Evolutionary conservation across 75 land plant species (phyloP).

Genomic region (Azolla pinnata): DNA sequence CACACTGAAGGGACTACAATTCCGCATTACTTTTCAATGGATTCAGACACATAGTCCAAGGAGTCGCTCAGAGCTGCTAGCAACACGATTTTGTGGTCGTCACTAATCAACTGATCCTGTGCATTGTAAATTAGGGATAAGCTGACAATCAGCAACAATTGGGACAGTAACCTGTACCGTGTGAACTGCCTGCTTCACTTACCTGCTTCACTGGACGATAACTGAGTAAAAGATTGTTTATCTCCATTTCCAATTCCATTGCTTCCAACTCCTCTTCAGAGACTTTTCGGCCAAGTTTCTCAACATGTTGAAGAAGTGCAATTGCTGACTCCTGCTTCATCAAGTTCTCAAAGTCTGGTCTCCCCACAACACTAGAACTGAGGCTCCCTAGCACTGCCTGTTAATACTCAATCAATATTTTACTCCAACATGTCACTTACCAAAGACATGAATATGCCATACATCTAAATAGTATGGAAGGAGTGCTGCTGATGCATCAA

Average conservation of each 20-base stretch:
- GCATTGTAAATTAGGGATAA: slow-evolving; percentile 1
- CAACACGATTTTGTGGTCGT: slow-evolving; percentile 81
- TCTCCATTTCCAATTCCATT: slow-evolving; percentile 62
- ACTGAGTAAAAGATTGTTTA: slow-evolving; percentile 64
- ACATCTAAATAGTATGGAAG: no score
- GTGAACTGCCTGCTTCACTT: no score
- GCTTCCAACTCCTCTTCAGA: slow-evolving; percentile 37
- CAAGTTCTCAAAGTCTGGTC: slow-evolving; percentile 75
- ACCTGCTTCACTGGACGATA: slow-evolving; percentile 94
- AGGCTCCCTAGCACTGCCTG: slow-evolving; percentile 98
- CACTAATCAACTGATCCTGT: slow-evolving; percentile 88
- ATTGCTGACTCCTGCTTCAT: slow-evolving; percentile 85
- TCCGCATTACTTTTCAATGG: slow-evolving; percentile 88
- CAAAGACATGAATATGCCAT: not conserved
- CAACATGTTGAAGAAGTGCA: slow-evolving; percentile 43
- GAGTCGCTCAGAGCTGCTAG: slow-evolving; percentile 96
- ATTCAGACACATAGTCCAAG: slow-evolving; percentile 82
- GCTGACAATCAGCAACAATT: no score
- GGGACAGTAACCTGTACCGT: no score
- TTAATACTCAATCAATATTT: not conserved
- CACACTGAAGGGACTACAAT: no score
- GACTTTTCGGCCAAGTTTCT: slow-evolving; percentile 21
- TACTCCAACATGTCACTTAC: not conserved
- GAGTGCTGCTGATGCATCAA: no score
- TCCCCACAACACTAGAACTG: slow-evolving; percentile 85